phyloP scores from a whole-genome alignment of 441 rosid species.

The Corymbia citriodora region DNA sequence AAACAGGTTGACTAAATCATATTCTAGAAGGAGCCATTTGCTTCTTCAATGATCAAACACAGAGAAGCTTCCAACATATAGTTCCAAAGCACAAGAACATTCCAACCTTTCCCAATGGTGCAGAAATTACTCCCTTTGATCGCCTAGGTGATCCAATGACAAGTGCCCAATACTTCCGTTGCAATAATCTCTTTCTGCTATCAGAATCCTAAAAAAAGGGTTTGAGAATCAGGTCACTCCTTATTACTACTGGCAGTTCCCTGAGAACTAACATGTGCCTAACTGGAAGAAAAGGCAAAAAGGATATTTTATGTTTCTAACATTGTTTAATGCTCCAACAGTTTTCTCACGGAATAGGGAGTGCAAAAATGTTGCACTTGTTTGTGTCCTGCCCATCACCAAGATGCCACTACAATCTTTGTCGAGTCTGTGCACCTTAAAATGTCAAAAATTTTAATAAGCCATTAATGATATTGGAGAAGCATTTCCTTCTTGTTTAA shows the following conservation, averaged over 20 bases:
- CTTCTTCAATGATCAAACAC: neutral
- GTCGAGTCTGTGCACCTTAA: slow-evolving; percentile 93
- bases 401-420: slow-evolving; percentile 90
- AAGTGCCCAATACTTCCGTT: slow-evolving; percentile 74
- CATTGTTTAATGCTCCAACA: slow-evolving; percentile 53
- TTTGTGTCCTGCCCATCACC: slow-evolving; percentile 91
- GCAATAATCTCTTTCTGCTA: slow-evolving; percentile 41
- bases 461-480: neutral
- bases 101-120: slow-evolving; percentile 74
- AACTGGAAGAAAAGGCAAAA: neutral
- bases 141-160: slow-evolving; percentile 76
- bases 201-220: slow-evolving; percentile 34
- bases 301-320: slow-evolving; percentile 7
- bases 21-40: neutral
- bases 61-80: neutral
- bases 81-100: slow-evolving; percentile 2
- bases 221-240: neutral
- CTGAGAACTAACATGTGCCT: neutral
- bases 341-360: slow-evolving; percentile 89
- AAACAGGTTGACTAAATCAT: neutral
- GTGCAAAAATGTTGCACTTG: slow-evolving; percentile 71
- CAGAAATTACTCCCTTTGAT: slow-evolving; percentile 60
- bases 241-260: neutral
- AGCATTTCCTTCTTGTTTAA: neutral
- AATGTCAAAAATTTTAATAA: neutral